phyloP scores from a whole-genome alignment of 164 flowering plant species.

The Taxillus chinensis region DNA sequence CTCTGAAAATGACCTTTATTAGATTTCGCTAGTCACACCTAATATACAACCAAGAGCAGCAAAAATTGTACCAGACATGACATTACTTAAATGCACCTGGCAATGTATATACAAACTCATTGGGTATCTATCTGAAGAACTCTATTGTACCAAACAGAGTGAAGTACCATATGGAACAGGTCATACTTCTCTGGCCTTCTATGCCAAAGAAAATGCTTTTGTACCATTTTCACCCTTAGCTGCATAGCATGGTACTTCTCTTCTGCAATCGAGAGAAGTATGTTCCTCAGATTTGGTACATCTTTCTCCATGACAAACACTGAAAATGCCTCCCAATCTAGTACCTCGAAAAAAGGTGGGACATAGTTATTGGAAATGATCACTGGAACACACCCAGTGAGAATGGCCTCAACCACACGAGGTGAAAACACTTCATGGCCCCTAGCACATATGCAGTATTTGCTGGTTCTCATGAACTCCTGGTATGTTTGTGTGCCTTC shows the following conservation, averaged over 20 bases:
- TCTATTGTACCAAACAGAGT: constrained; percentile 34
- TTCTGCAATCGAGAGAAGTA: constrained; percentile 25
- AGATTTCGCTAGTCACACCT: too few species aligned
- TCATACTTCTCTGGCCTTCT: constrained; percentile 30
- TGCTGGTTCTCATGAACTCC: constrained; percentile 30
- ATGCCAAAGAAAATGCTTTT: constrained; percentile 38
- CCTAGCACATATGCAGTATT: constrained; percentile 35
- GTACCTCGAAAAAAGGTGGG: constrained; percentile 35
- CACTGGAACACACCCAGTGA: constrained; percentile 35
- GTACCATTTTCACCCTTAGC: constrained; percentile 23
- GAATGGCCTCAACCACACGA: constrained; percentile 31
- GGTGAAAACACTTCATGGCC: constrained; percentile 35
- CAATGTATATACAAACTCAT: neutral
- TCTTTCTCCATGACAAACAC: constrained; percentile 27
- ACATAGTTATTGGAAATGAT: constrained; percentile 36
- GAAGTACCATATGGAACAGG: constrained; percentile 42
- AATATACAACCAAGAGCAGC: too few species aligned
- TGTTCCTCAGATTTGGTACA: constrained; percentile 23
- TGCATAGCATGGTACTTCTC: constrained; percentile 25
- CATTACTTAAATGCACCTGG: too few species aligned
- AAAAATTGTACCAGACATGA: too few species aligned
- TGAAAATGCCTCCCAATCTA: constrained; percentile 33
- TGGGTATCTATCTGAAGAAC: constrained; percentile 8
- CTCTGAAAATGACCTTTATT: too few species aligned
- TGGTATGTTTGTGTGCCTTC: constrained; percentile 17